Conservation (phyloP, 1,284 basidiomycete species). For the Puccinia sorghi region DNA sequence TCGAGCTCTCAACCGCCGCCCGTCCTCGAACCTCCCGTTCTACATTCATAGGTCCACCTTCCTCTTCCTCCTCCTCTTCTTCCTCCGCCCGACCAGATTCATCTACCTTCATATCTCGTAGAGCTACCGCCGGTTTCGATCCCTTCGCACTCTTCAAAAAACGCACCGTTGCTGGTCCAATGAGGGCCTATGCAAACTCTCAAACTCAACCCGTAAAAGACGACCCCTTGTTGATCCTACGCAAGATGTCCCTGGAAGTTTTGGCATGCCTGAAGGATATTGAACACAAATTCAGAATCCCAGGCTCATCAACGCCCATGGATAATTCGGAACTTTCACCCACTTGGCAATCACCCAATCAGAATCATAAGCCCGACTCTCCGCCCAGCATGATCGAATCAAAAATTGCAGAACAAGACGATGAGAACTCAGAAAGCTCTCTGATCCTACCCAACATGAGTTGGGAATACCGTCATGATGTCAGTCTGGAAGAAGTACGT, state of each 20-base stretch:
- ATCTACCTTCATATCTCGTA: neutral
- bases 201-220: constrained; percentile 13
- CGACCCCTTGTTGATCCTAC: constrained; percentile 69
- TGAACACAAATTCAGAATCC: constrained; percentile 56
- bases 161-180: constrained; percentile 5
- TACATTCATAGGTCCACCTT: neutral
- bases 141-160: constrained; percentile 47
- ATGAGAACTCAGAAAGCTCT: neutral
- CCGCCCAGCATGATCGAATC: neutral
- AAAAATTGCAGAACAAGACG: constrained; percentile 8
- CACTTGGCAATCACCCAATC: neutral
- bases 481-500: constrained; percentile 33
- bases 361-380: neutral
- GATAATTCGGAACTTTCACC: constrained; percentile 59
- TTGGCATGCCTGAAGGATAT: constrained; percentile 69
- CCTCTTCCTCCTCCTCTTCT: constrained; percentile 37
- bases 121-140: constrained; percentile 20
- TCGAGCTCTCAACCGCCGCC: constrained; percentile 44
- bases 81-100: constrained; percentile 32
- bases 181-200: neutral
- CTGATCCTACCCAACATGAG: constrained; percentile 20
- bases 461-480: constrained; percentile 46
- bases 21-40: constrained; percentile 38
- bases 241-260: constrained; percentile 73
- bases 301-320: constrained; percentile 56